These are phyloP conservation scores for Tylopilus balloui DNA, from an alignment of 768 basidiomycete genomes.

Conservation along the genomic window DNA sequence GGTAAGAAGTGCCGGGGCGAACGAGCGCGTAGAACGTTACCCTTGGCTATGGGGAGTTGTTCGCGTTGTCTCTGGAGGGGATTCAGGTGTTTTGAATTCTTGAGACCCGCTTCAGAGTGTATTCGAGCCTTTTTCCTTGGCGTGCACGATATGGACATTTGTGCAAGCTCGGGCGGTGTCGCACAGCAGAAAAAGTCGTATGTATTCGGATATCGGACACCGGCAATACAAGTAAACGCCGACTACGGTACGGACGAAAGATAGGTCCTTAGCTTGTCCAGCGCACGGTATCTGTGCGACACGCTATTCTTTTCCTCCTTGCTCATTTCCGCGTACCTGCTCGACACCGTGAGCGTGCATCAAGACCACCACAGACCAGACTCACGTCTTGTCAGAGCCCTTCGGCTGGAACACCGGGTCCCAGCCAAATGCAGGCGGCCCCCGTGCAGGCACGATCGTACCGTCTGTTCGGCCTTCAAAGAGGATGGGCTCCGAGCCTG, in stretches of 20 bases:
- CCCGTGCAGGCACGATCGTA: conserved; percentile 81
- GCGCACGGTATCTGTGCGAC: conserved; percentile 61
- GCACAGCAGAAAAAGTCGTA: conserved; percentile 7
- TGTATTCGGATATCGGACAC: conserved; percentile 15
- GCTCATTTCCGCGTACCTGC: conserved; percentile 67
- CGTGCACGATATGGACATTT: conserved; percentile 17
- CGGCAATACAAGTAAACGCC: conserved; percentile 14
- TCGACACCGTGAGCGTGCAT: not conserved
- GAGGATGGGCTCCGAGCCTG: conserved; percentile 70
- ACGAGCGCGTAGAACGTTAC: conserved; percentile 31
- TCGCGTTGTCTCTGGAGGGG: conserved; percentile 59
- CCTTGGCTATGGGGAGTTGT: conserved; percentile 75
- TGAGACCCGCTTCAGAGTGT: conserved; percentile 16
- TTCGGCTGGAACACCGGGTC: conserved; percentile 81
- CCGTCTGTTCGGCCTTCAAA: conserved; percentile 90
- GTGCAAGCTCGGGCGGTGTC: not conserved
- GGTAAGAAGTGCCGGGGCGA: not conserved
- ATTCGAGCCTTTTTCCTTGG: conserved; percentile 28
- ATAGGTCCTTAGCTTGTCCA: conserved; percentile 51
- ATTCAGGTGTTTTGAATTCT: conserved; percentile 6
- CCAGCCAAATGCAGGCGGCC: conserved; percentile 82
- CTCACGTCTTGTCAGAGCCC: conserved; percentile 72
- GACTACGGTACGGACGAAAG: conserved; percentile 20
- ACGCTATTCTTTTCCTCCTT: conserved; percentile 58
- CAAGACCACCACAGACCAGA: conserved; percentile 4